Conservation (phyloP, 495 filamentous ascomycete genomes). For the Pyrenopolyporus hunteri region DNA sequence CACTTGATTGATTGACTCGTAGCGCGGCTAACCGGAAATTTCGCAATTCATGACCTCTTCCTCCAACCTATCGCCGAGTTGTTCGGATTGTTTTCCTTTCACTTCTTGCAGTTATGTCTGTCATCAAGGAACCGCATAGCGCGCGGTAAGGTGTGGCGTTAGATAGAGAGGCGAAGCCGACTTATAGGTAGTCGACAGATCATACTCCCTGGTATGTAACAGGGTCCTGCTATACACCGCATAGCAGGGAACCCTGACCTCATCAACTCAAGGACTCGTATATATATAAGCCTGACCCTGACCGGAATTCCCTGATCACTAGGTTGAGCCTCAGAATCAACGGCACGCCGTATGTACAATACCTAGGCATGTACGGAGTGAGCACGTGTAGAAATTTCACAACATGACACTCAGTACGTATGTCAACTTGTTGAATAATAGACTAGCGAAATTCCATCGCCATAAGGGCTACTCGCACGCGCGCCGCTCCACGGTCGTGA, state of each 20-base stretch:
- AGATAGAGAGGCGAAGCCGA: neutral
- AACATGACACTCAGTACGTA: too few relatives aligned
- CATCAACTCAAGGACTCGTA: too few relatives aligned
- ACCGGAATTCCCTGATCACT: constrained; percentile 15
- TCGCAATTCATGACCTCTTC: neutral
- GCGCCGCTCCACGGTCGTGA: neutral
- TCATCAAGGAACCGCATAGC: constrained; percentile 11
- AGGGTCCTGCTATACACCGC: too few relatives aligned
- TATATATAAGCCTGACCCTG: constrained; percentile 19
- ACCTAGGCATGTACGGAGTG: too few relatives aligned
- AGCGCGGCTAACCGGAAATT: constrained; percentile 29
- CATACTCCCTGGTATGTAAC: neutral
- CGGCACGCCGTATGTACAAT: neutral
- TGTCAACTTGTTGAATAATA: too few relatives aligned
- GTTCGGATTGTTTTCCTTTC: too few relatives aligned
- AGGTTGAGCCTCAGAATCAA: constrained; percentile 26
- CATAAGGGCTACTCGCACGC: neutral
- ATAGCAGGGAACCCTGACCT: constrained; percentile 7
- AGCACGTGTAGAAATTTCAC: too few relatives aligned
- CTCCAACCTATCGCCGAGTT: neutral
- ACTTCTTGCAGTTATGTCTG: neutral
- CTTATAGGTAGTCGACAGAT: neutral
- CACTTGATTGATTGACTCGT: constrained; percentile 17
- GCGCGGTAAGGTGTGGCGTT: constrained; percentile 23
- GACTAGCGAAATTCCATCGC: too few relatives aligned